A percentile compares a stretch with the other conserved stretches of the same genome.
These are phyloP conservation scores for Colletotrichum scovillei DNA, from an alignment of 2,329 filamentous ascomycete species.

Conservation along the genomic window DNA sequence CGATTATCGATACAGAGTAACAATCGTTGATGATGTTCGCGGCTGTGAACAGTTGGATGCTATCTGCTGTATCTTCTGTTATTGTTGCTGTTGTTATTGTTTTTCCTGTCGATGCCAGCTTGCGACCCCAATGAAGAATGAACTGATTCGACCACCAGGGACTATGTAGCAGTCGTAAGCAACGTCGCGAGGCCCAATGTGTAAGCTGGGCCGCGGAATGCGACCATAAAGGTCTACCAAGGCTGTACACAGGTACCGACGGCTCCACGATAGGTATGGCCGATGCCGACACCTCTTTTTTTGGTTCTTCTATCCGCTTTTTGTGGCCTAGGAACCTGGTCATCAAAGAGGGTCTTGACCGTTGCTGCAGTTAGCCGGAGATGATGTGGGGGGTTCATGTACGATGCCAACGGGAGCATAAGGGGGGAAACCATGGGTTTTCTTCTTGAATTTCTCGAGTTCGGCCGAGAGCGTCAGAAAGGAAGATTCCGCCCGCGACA, in stretches of 20 bases:
- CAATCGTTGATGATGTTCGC: not conserved
- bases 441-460: not conserved
- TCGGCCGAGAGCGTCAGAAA: not conserved
- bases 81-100: not conserved
- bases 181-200: not conserved
- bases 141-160: not conserved
- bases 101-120: not conserved
- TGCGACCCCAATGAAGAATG: not conserved
- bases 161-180: not conserved
- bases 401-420: not conserved
- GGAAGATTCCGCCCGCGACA: not conserved
- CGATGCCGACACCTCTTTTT: slow-evolving; percentile 1
- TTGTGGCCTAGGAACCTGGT: slow-evolving; percentile 13
- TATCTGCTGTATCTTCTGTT: not conserved
- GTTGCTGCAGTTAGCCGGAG: slow-evolving; percentile 31
- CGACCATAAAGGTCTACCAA: not conserved
- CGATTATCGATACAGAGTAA: not conserved
- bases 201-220: slow-evolving; percentile 1
- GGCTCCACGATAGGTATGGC: not conserved
- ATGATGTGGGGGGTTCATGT: slow-evolving; percentile 26
- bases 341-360: slow-evolving; percentile 28
- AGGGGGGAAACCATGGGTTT: not conserved
- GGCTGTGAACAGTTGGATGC: not conserved
- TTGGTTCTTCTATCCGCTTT: slow-evolving; percentile 14
- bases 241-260: not conserved